Base-by-base conservation (phyloP, 177 flowering plant genomes). In the Tripterygium wilfordii region DNA sequence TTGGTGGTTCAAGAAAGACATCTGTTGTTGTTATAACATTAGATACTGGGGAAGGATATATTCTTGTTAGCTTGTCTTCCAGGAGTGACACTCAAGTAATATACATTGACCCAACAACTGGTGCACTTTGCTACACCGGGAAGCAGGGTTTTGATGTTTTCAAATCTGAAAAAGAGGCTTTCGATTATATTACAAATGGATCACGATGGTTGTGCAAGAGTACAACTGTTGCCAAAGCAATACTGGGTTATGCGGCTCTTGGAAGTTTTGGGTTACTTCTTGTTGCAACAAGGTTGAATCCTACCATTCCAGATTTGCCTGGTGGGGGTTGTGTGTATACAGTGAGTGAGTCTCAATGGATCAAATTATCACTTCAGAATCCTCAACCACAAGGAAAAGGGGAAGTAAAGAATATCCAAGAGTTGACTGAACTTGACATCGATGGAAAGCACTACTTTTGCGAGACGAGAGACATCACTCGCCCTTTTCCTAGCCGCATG, bases 401-500 rank as follows among this genome's bases (percentile, higher is more conserved):
- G 18, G 97, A 89, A 68, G 31, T 65, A 8, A 92, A 89, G 67
- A 92, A 81, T 73, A 57, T 80, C 54, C 88, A 78, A 51, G 99
- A 92, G 40, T 48, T 92, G 51, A 57, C 79, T 27, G 99, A 92
- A 26, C 74, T 84, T 51, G 97, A 92, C 20, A 80, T 92, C 69
- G 98, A 88, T 64, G 99, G 97, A 62, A 92, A 92, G 64, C 89
- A 92, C 58, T 92, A 80, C 63, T 92, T 92, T 42, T 92, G 91
- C 65, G 99, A 92, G 61, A 77, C 88, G 17, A 82, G 91, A 64
- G 99, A 92, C 54, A 79, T 92, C 22, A 89, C 91, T 40, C 68
- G 96, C 28, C 95, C 96, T 51, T 92, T 92, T 56, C 99, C 99
- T 0, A 92, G 99, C 54, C 79, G 70, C 4, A 77, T 78, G 85